Conservation (phyloP, 805 yeast species). For the Saccharomycopsis sp. region DNA sequence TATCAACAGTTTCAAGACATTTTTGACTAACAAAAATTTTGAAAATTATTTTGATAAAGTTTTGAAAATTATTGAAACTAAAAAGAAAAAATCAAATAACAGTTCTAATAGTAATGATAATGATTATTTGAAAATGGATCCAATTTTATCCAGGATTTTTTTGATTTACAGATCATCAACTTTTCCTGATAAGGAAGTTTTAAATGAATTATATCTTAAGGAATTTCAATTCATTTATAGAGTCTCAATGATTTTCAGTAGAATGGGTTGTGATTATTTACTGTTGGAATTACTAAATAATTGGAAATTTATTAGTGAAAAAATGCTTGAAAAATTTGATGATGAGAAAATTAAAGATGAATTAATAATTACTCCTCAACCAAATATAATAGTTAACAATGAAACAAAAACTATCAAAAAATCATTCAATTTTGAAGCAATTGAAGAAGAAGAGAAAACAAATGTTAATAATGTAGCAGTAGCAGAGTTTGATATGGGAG, state of each 20-base stretch:
- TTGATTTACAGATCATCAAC: constrained; percentile 35
- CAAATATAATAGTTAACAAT: background rate
- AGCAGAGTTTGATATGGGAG: constrained; percentile 2
- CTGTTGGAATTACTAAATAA: constrained; percentile 49
- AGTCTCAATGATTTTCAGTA: constrained; percentile 54
- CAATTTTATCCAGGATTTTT: constrained; percentile 63
- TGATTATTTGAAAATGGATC: constrained; percentile 61
- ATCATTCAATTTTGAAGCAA: background rate
- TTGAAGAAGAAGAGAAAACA: background rate
- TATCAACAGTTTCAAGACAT: no score
- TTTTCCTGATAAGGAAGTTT: background rate
- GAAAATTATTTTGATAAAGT: background rate
- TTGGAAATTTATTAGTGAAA: constrained; percentile 47
- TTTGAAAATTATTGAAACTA: background rate
- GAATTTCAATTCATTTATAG: constrained; percentile 58
- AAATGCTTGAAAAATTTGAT: background rate
- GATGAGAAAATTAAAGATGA: background rate
- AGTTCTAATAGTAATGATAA: constrained; percentile 19
- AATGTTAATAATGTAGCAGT: background rate
- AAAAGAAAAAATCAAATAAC: background rate
- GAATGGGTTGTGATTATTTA: constrained; percentile 89
- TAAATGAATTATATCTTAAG: constrained; percentile 26
- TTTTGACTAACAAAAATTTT: background rate
- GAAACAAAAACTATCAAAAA: background rate
- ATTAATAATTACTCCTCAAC: background rate